Evolutionary conservation across 1,139 yeast genomes (phyloP), one percentile per base, ranked within the genome.

Genomic region (Sugiyamaella xylanicola): DNA sequence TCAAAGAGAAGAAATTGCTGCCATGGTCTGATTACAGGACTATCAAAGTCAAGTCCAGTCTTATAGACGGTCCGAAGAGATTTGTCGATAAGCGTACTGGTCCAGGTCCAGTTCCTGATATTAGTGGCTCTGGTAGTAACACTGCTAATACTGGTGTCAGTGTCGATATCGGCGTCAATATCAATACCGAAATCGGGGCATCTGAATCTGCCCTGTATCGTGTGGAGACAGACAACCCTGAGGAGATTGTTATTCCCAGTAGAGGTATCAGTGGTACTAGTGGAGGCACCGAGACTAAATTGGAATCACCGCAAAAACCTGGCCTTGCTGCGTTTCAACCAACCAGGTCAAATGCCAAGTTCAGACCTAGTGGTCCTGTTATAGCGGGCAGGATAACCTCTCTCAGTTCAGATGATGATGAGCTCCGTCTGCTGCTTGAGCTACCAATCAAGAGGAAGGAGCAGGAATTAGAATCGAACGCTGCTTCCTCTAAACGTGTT

Each of bases 11-110:
- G 0, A 71, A 67, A 53, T 63, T 85, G 13, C 69, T 85, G 20
- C 83, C 84, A 50, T 92, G 98, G 97, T 76, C 77, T 21, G 78
- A 80, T 19, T 93, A 82, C 68, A 71, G 85, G 47, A 77, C 90
- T 13, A 74, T 82, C 1, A 11, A 48, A 17, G 45, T 43, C 29
- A 46, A 36, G 46, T 47, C 48, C 39, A 52, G 17, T 25, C 27
- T 44, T 25, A 48, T 13, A 58, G 4, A n/a, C 17, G 20, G 27
- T 21, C 50, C 51, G 19, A 45, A 45, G 40, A 32, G 32, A 40
- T 35, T 45, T 29, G 40, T 45, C 4, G 25, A 16, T 47, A 66
- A n/a, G 51, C 48, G 45, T 27, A 50, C 35, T 32, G 48, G 25
- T 22, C 22, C 19, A 11, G 17, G 40, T 36, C 16, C 5, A 5